phyloP scores from a whole-genome alignment of 495 filamentous ascomycete species.

The Hypoxylon lenormandii region DNA sequence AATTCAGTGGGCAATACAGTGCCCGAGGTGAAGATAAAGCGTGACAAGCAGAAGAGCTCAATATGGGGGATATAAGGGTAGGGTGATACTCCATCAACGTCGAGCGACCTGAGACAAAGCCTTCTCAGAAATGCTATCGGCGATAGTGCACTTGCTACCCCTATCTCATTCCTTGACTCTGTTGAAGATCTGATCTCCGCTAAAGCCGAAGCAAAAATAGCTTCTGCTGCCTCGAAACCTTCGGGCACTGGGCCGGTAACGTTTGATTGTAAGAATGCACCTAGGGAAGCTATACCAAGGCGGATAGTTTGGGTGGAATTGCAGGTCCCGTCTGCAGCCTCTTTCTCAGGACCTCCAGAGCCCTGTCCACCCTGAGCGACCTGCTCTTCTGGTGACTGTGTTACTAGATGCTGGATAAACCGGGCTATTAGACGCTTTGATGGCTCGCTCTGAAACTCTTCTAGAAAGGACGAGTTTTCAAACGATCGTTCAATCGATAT shows the following conservation, averaged over 20 bases:
- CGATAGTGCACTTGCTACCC: slow-evolving; percentile 8
- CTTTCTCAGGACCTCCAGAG: neutral
- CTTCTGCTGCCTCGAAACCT: slow-evolving; percentile 43
- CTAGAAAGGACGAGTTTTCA: slow-evolving; percentile 23
- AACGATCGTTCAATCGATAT: slow-evolving; percentile 34
- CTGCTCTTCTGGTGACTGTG: slow-evolving; percentile 1
- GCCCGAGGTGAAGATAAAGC: slow-evolving; percentile 69
- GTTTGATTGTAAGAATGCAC: slow-evolving; percentile 89
- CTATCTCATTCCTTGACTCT: slow-evolving; percentile 4
- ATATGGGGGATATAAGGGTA: slow-evolving; percentile 85
- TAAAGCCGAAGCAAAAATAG: slow-evolving; percentile 45
- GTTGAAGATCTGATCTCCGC: slow-evolving; percentile 4
- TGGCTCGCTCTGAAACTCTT: slow-evolving; percentile 19
- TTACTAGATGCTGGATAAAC: slow-evolving; percentile 22
- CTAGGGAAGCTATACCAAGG: slow-evolving; percentile 76
- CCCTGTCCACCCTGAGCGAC: neutral
- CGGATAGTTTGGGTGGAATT: slow-evolving; percentile 15
- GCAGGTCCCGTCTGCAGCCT: neutral
- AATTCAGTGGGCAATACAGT: slow-evolving; percentile 47
- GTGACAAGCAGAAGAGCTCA: slow-evolving; percentile 83
- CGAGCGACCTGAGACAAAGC: slow-evolving; percentile 72
- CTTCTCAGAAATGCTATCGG: slow-evolving; percentile 40
- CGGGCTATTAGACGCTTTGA: slow-evolving; percentile 25
- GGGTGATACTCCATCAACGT: slow-evolving; percentile 84
- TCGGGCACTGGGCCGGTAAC: slow-evolving; percentile 89